Percentiles rank a stretch among this genome's conserved stretches.
Conservation (phyloP, 768 basidiomycete genomes). For the Rhizopogon sp. region DNA sequence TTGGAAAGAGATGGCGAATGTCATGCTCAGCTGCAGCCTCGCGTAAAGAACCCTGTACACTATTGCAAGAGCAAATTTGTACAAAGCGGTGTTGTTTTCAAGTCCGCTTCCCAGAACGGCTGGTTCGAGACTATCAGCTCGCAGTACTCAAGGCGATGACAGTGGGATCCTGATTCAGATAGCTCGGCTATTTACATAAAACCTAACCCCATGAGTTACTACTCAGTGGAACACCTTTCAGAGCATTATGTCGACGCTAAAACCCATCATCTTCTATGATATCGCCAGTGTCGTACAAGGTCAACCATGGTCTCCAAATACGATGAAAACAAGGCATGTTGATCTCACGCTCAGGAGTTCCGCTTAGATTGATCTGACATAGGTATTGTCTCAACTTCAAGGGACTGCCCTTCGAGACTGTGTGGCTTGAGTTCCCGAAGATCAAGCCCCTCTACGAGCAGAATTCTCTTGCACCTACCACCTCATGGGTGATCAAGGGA, state of each 20-base stretch:
- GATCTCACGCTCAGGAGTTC: no score
- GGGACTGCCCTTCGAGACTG: slow-evolving; percentile 37
- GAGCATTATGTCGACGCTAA: slow-evolving; percentile 7
- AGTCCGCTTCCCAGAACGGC: no score
- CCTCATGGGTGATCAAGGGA: slow-evolving; percentile 11
- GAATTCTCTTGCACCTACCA: slow-evolving; percentile 18
- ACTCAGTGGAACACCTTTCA: not conserved
- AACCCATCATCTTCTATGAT: slow-evolving; percentile 31
- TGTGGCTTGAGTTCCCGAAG: slow-evolving; percentile 50
- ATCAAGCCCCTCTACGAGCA: slow-evolving; percentile 30
- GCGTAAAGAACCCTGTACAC: no score
- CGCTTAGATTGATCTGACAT: not conserved
- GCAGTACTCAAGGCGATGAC: not conserved
- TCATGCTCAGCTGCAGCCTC: no score
- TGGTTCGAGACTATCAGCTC: no score
- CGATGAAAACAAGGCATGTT: slow-evolving; percentile 30
- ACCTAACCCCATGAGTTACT: no score
- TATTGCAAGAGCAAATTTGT: no score
- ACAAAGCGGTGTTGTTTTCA: no score
- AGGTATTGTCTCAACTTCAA: slow-evolving; percentile 29
- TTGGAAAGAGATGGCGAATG: no score
- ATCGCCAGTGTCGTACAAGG: slow-evolving; percentile 23
- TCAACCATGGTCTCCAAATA: slow-evolving; percentile 34
- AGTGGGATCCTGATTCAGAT: not conserved
- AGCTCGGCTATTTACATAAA: not conserved